phyloP scores from a whole-genome alignment of 305 asterid genomes.

The Fraxinus ornus region DNA sequence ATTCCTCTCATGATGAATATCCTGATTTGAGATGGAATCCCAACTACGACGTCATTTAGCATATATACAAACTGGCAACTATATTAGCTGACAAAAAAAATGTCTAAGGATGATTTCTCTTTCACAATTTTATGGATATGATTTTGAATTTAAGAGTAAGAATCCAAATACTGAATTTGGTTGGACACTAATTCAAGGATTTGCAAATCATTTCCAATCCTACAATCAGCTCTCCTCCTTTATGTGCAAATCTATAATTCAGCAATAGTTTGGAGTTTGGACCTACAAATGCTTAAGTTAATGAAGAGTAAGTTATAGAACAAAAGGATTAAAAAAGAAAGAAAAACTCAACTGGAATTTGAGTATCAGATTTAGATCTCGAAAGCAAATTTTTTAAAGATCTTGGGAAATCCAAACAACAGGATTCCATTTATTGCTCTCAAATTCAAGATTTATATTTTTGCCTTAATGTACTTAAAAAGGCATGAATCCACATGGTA shows the following conservation, averaged over 20 bases:
- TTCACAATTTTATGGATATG: not conserved
- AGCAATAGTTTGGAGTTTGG: not conserved
- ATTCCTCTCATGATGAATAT: slow-evolving; percentile 1
- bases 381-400: not conserved
- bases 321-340: not conserved
- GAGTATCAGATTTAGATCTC: not conserved
- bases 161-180: not conserved
- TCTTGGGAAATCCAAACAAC: slow-evolving; percentile 17
- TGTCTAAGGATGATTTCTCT: slow-evolving; percentile 3
- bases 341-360: not conserved
- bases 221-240: slow-evolving; percentile 13
- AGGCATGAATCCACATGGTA: not conserved
- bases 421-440: slow-evolving; percentile 13
- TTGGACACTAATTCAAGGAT: slow-evolving; percentile 1
- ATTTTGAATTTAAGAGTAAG: not conserved
- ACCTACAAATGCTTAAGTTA: not conserved
- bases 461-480: not conserved
- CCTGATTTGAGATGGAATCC: slow-evolving; percentile 8
- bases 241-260: not conserved
- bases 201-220: slow-evolving; percentile 9
- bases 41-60: not conserved
- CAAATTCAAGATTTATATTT: not conserved
- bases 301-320: not conserved
- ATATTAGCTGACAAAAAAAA: slow-evolving; percentile 5
- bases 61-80: not conserved